A percentile compares a stretch with the other conserved stretches of the same genome.
These are phyloP conservation scores for Bipolaris zeicola DNA, from an alignment of 2,329 filamentous ascomycete species.

Conservation along the genomic window DNA sequence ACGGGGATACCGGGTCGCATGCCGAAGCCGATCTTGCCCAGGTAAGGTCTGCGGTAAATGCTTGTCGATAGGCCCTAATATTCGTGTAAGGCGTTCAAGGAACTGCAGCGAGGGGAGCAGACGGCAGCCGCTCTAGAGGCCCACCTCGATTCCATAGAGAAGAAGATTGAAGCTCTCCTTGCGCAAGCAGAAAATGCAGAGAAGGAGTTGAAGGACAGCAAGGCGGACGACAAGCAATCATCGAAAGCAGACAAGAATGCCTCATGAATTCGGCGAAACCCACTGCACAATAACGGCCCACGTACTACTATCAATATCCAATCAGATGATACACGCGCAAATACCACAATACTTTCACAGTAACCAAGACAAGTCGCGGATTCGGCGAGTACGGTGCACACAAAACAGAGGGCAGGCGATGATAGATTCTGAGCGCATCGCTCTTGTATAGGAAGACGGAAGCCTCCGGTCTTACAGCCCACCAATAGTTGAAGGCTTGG, in stretches of 20 bases:
- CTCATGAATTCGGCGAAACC: slow-evolving; percentile 12
- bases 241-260: slow-evolving; percentile 21
- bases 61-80: slow-evolving; percentile 17
- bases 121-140: slow-evolving; percentile 62
- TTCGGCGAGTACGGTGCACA: background rate
- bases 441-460: background rate
- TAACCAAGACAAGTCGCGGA: background rate
- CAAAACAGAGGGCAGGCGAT: background rate
- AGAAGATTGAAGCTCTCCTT: slow-evolving; percentile 60
- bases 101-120: slow-evolving; percentile 60
- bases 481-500: slow-evolving; percentile 42
- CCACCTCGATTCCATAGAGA: slow-evolving; percentile 60
- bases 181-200: slow-evolving; percentile 54
- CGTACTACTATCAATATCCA: background rate
- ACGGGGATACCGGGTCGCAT: slow-evolving; percentile 28
- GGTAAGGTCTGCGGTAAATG: slow-evolving; percentile 20
- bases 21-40: slow-evolving; percentile 46
- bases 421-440: slow-evolving; percentile 1
- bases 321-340: background rate
- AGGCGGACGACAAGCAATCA: slow-evolving; percentile 21
- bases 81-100: slow-evolving; percentile 54
- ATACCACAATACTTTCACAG: background rate
- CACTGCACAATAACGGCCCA: background rate
- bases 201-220: slow-evolving; percentile 32
- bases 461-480: slow-evolving; percentile 28